phyloP scores from a whole-genome alignment of 768 basidiomycete species.

The Tylopilus rubrobrunneus region DNA sequence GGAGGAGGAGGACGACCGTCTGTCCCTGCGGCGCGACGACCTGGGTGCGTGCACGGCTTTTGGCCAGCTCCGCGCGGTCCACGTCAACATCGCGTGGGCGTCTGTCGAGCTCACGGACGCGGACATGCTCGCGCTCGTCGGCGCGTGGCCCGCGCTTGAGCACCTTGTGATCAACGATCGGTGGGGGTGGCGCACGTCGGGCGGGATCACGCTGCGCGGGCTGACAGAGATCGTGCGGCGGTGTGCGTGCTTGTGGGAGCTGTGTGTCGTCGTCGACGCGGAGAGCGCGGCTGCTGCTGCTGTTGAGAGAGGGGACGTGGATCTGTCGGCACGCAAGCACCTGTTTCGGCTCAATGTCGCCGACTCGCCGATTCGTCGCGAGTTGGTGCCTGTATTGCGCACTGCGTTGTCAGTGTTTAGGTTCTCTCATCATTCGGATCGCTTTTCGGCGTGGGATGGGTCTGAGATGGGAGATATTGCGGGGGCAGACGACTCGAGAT shows the following conservation, averaged over 20 bases:
- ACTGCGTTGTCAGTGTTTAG: neutral
- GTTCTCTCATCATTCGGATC: neutral
- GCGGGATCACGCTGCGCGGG: conserved; percentile 4
- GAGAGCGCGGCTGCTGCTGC: neutral
- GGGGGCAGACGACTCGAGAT: neutral
- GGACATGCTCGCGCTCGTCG: no score
- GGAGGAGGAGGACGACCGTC: no score
- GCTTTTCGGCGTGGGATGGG: neutral
- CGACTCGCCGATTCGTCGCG: neutral
- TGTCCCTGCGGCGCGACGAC: no score
- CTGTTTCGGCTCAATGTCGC: neutral
- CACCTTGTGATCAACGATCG: conserved; percentile 7
- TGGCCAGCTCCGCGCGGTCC: neutral
- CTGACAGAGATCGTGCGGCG: no score
- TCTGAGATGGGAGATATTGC: neutral
- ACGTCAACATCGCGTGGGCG: conserved; percentile 3
- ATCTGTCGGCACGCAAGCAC: neutral
- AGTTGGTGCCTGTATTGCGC: neutral
- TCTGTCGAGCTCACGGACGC: conserved; percentile 1
- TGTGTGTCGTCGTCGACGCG: conserved; percentile 7
- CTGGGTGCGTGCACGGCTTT: no score
- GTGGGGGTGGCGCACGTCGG: conserved; percentile 4
- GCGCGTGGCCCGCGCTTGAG: conserved; percentile 7
- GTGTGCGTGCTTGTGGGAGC: neutral
- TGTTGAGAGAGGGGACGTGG: neutral